phyloP scores from a whole-genome alignment of 2,329 filamentous ascomycete genomes.

The Myriangium duriaei region DNA sequence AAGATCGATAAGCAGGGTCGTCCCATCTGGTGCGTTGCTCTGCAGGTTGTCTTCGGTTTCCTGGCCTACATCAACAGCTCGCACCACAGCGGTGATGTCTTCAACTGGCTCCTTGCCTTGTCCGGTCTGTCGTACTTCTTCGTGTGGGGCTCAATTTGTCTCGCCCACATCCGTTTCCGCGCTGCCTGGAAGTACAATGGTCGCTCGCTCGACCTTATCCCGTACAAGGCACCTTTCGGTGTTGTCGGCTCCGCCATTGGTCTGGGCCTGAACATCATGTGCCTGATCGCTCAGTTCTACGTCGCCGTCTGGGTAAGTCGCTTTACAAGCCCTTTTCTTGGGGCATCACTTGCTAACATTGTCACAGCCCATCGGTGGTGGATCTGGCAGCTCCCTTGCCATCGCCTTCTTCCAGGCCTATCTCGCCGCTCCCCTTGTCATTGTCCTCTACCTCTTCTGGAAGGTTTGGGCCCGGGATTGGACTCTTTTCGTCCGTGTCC shows the following conservation, averaged over 20 bases:
- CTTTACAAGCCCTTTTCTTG: too few species aligned
- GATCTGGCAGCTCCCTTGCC: conserved; percentile 8
- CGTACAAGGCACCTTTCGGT: conserved; percentile 47
- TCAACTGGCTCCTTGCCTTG: conserved; percentile 64
- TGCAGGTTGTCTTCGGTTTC: conserved; percentile 55
- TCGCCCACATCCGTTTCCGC: conserved; percentile 83
- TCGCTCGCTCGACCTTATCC: conserved; percentile 48
- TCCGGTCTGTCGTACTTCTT: conserved; percentile 60
- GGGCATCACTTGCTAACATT: too few species aligned
- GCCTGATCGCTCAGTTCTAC: conserved; percentile 35
- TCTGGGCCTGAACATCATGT: conserved; percentile 40
- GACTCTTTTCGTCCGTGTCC: conserved; percentile 11
- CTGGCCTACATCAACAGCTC: conserved; percentile 57
- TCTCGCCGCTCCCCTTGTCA: conserved; percentile 15
- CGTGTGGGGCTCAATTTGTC: conserved; percentile 71
- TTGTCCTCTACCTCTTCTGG: conserved; percentile 15
- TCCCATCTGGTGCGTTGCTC: conserved; percentile 57
- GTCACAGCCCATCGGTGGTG: conserved; percentile 9
- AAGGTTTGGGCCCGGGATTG: conserved; percentile 15
- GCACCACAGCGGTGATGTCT: conserved; percentile 48
- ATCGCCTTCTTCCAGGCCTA: conserved; percentile 15
- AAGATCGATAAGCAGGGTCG: conserved; percentile 77
- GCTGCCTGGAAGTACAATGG: conserved; percentile 54
- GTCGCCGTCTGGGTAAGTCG: conserved; percentile 11
- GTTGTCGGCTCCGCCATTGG: conserved; percentile 50